Percentiles rank a stretch among this genome's conserved stretches.
Conservation (phyloP, 1,284 basidiomycete genomes). For the Psilocybe mexicana region DNA sequence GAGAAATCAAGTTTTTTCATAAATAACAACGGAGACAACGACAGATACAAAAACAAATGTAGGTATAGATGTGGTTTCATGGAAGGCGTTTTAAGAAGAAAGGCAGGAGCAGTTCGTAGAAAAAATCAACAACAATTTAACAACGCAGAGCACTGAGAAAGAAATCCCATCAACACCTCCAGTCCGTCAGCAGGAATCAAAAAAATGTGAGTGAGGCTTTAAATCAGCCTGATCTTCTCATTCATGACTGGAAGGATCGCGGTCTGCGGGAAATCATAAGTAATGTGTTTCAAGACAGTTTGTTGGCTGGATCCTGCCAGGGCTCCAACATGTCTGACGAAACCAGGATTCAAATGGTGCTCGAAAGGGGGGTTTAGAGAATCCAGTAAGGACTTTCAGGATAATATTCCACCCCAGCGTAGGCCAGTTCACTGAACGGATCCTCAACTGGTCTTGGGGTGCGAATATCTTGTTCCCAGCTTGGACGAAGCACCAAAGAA, state of each 20-base stretch:
- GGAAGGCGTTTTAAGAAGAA: not conserved
- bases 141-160: not conserved
- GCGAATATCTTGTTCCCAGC: conserved; percentile 4
- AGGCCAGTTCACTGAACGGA: conserved; percentile 24
- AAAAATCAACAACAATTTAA: not conserved
- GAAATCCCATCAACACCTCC: not conserved
- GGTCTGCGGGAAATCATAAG: conserved; percentile 26
- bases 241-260: conserved; percentile 25
- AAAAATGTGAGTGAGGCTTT: conserved; percentile 4
- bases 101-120: not conserved
- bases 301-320: conserved; percentile 6
- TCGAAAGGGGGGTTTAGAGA: conserved; percentile 19
- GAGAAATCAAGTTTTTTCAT: not conserved
- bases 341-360: conserved; percentile 8
- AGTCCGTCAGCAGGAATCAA: not conserved
- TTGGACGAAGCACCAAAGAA: conserved; percentile 28
- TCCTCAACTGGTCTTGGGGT: conserved; percentile 1
- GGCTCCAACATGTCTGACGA: conserved; percentile 3
- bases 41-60: not conserved
- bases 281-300: conserved; percentile 15
- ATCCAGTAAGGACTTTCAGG: conserved; percentile 37
- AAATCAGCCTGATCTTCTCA: conserved; percentile 35
- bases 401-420: conserved; percentile 26
- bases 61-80: not conserved
- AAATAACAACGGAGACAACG: not conserved